These are phyloP conservation scores for Yamadazyma mexicana DNA, from an alignment of 1,139 yeast species.

Conservation along the genomic window DNA sequence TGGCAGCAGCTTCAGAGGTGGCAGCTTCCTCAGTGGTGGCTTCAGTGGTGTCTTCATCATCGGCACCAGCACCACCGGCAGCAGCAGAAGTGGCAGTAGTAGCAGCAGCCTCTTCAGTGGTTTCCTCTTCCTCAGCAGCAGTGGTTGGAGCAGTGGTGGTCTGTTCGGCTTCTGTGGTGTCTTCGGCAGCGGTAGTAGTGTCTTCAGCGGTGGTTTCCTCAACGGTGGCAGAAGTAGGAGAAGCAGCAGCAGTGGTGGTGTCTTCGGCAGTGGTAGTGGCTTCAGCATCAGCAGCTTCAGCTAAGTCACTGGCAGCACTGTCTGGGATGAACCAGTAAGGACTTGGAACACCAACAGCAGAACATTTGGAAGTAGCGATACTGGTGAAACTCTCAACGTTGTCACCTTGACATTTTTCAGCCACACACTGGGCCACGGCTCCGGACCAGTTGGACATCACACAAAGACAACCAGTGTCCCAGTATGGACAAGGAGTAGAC, in stretches of 20 bases:
- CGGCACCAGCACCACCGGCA: slow-evolving; percentile 3
- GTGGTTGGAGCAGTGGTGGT: slow-evolving; percentile 8
- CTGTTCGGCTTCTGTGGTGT: slow-evolving; percentile 5
- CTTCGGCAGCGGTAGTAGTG: slow-evolving; percentile 5
- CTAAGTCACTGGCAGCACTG: slow-evolving; percentile 33
- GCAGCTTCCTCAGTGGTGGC: slow-evolving; percentile 10
- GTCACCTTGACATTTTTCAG: slow-evolving; percentile 37
- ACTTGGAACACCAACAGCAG: slow-evolving; percentile 43
- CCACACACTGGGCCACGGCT: slow-evolving; percentile 46
- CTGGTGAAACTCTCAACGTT: slow-evolving; percentile 41
- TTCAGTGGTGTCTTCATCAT: slow-evolving; percentile 7
- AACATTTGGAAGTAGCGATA: slow-evolving; percentile 43
- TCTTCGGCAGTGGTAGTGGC: slow-evolving; percentile 9
- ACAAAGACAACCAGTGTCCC: slow-evolving; percentile 57
- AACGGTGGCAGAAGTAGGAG: slow-evolving; percentile 21
- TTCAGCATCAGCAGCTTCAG: slow-evolving; percentile 15
- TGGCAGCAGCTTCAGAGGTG: slow-evolving; percentile 5
- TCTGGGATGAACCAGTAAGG: slow-evolving; percentile 45
- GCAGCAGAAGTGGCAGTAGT: slow-evolving; percentile 4
- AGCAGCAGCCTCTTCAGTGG: slow-evolving; percentile 9
- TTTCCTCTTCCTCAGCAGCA: slow-evolving; percentile 11
- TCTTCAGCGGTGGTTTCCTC: slow-evolving; percentile 6
- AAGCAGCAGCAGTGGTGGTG: slow-evolving; percentile 24
- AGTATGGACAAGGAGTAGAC: slow-evolving; percentile 49
- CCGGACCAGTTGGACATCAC: slow-evolving; percentile 52